Conservation (phyloP, 2,329 filamentous ascomycete species). For the Microdochium nivale region DNA sequence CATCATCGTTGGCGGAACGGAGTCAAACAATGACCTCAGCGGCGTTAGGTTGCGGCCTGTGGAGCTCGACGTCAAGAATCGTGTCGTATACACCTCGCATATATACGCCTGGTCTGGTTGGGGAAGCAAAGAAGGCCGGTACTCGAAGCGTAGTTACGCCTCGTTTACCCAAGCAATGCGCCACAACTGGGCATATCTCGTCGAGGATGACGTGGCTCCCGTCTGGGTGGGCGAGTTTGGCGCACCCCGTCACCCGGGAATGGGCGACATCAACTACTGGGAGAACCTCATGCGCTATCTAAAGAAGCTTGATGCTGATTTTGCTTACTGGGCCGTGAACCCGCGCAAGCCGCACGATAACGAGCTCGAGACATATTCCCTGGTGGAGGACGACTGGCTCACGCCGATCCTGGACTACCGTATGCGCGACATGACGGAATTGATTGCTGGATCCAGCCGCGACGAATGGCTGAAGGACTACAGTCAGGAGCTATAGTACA, state of each 20-base stretch:
- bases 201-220: slow-evolving; percentile 45
- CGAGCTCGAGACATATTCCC: slow-evolving; percentile 49
- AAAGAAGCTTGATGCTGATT: slow-evolving; percentile 50
- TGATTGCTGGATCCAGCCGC: slow-evolving; percentile 28
- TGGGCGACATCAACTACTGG: slow-evolving; percentile 58
- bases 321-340: slow-evolving; percentile 65
- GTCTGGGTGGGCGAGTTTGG: slow-evolving; percentile 66
- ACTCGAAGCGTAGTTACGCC: slow-evolving; percentile 49
- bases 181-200: slow-evolving; percentile 57
- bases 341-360: slow-evolving; percentile 53
- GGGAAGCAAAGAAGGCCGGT: slow-evolving; percentile 52
- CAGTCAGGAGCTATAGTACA: neutral
- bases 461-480: neutral
- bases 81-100: slow-evolving; percentile 59
- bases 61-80: slow-evolving; percentile 41
- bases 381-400: slow-evolving; percentile 56
- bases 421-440: slow-evolving; percentile 50
- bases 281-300: slow-evolving; percentile 52
- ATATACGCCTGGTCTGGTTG: slow-evolving; percentile 65
- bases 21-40: slow-evolving; percentile 56
- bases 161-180: slow-evolving; percentile 57
- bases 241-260: slow-evolving; percentile 40
- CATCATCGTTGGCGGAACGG: slow-evolving; percentile 59
- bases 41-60: slow-evolving; percentile 48
- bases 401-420: slow-evolving; percentile 55